Conservation (phyloP, 2,329 filamentous ascomycete genomes). For the Sporothrix humicola region DNA sequence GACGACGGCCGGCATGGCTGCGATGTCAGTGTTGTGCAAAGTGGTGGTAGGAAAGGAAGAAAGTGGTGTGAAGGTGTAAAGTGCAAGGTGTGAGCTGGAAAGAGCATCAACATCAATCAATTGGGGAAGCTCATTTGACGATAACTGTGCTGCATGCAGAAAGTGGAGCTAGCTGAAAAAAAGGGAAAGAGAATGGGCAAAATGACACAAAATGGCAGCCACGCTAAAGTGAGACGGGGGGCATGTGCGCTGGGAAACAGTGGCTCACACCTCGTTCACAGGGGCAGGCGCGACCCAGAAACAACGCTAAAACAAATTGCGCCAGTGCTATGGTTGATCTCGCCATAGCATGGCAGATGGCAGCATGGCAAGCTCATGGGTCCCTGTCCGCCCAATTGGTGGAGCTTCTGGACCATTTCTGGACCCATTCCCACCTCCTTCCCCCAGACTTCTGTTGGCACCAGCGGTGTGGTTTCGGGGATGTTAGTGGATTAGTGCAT, state of each 20-base stretch:
- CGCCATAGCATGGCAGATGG: constrained; percentile 28
- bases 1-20: constrained; percentile 35
- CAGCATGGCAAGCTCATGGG: background rate
- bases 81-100: background rate
- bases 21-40: background rate
- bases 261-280: too few species aligned
- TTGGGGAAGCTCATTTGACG: constrained; percentile 22
- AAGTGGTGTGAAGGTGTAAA: background rate
- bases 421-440: background rate
- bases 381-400: background rate
- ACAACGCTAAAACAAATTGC: constrained; percentile 1
- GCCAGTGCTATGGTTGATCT: constrained; percentile 32
- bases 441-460: constrained; percentile 9
- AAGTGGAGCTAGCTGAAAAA: constrained; percentile 18
- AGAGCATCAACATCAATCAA: background rate
- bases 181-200: background rate
- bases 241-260: background rate
- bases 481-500: background rate
- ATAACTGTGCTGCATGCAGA: constrained; percentile 9
- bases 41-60: background rate
- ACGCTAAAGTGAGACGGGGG: background rate
- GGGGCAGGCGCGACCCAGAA: constrained; percentile 2
- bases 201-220: background rate
- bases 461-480: constrained; percentile 5
- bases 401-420: constrained; percentile 6